phyloP scores from a whole-genome alignment of 163 green algal genomes.

The Chloromonas sp. region DNA sequence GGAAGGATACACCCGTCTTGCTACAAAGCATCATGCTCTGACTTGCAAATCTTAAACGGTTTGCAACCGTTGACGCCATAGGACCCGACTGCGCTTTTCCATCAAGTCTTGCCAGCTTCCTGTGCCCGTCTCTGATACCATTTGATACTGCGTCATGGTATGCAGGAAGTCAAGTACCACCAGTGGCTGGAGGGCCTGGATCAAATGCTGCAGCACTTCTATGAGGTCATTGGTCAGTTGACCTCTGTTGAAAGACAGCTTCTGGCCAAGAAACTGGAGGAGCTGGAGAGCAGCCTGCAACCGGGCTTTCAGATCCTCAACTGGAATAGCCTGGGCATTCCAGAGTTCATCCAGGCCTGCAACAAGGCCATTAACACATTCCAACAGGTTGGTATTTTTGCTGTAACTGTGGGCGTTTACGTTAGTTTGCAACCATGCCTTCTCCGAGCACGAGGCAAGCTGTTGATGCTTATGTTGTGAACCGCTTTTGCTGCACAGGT shows the following conservation, averaged over 20 bases:
- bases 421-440: too few relatives aligned
- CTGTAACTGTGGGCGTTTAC: neutral
- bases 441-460: too few relatives aligned
- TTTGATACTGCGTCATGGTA: too few relatives aligned
- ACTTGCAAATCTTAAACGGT: too few relatives aligned
- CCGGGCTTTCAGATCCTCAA: slow-evolving; percentile 82
- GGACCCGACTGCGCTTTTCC: too few relatives aligned
- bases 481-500: slow-evolving; percentile 7
- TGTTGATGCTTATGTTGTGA: too few relatives aligned
- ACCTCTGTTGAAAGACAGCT: slow-evolving; percentile 56
- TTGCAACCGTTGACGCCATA: too few relatives aligned
- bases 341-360: slow-evolving; percentile 69
- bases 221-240: slow-evolving; percentile 55
- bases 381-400: slow-evolving; percentile 52
- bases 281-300: slow-evolving; percentile 66
- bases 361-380: slow-evolving; percentile 78
- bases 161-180: slow-evolving; percentile 66
- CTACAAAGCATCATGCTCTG: too few relatives aligned
- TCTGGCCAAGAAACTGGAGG: slow-evolving; percentile 54
- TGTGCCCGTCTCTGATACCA: too few relatives aligned
- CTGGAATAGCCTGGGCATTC: slow-evolving; percentile 86
- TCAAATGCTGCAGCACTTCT: slow-evolving; percentile 65
- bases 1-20: too few relatives aligned
- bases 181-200: slow-evolving; percentile 59
- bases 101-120: too few relatives aligned